Percentiles rank a stretch among this genome's conserved stretches.
Conservation (phyloP, 192 early-diverging fungal species). For the Spizellomyces sp. region DNA sequence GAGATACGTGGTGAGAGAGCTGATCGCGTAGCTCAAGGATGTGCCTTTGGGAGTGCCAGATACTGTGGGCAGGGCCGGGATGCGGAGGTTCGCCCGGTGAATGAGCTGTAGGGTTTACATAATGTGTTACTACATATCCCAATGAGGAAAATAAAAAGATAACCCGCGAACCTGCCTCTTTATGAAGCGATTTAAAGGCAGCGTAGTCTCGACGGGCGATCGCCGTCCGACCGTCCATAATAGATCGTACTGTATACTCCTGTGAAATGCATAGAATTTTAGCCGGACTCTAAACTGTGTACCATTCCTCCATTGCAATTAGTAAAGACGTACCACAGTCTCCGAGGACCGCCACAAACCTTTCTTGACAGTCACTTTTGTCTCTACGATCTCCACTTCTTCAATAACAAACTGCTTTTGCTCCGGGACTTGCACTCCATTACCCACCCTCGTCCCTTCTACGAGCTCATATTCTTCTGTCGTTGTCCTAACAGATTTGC, state of each 20-base stretch:
- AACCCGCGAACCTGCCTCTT: slow-evolving; percentile 9
- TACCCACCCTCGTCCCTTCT: no score
- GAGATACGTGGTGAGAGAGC: slow-evolving; percentile 6
- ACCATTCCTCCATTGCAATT: neutral
- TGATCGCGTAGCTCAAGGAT: neutral
- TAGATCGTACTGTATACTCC: slow-evolving; percentile 18
- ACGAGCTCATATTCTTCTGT: neutral
- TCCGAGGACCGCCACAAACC: slow-evolving; percentile 10
- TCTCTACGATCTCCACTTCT: neutral
- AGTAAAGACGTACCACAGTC: neutral
- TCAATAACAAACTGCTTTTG: neutral
- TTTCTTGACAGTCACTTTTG: slow-evolving; percentile 17
- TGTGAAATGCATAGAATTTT: neutral
- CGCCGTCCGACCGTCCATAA: slow-evolving; percentile 11
- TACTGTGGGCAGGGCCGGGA: slow-evolving; percentile 22
- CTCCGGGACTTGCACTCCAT: no score
- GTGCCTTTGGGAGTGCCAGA: neutral
- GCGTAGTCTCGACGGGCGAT: slow-evolving; percentile 15
- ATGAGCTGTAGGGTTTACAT: slow-evolving; percentile 3
- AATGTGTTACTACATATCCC: no score
- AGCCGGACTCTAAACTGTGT: no score
- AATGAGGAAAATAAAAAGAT: neutral
- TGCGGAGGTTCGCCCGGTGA: slow-evolving; percentile 18
- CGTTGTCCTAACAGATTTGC: slow-evolving; percentile 21
- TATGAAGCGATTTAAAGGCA: slow-evolving; percentile 32